Base-by-base conservation (phyloP, 306 rosid genomes). In the Cercis canadensis region DNA sequence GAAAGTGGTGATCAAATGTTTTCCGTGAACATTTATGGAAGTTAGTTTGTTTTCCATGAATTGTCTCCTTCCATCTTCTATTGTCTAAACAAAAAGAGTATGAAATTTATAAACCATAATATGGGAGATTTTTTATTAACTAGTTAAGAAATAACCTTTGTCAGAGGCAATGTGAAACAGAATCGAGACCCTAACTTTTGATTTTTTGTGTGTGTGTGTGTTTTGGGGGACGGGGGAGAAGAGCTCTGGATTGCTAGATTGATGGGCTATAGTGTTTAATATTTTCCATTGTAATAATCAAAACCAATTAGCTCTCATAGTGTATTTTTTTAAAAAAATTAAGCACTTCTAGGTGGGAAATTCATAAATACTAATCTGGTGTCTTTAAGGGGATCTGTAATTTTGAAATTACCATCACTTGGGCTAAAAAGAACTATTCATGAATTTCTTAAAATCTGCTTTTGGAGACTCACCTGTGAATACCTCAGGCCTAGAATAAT, bases 41-140 rank as follows among this genome's bases (percentile, higher is more conserved):
- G 9, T 62, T 62, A 37, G 19, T 1, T 62, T 62, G 37, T 19
- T 62, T 62, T 62, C 44, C 19, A 43, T 62, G 18, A 21, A 15
- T 36, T 29, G 46, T 59, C 47, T n/a, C 17, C 15, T 16, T 62
- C 16, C 19, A 12, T 15, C 36, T 39, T 19, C 10, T 17, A 32
- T 18, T 44, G 54, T 24, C 54, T 7, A 43, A 62, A 24, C 10
- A 24, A 15, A 6, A 7, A 29, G n/a, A n/a, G n/a, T n/a, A n/a
- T n/a, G n/a, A n/a, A n/a, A n/a, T n/a, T 13, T 44, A 29, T 12
- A 8, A 4, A 19, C 29, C 40, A 45, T 7, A 29, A 8, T 12
- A 29, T 16, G 5, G 31, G 5, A 18, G 41, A 44, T 45, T 14
- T 14, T 14, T 43, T 19, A 6, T 24, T 7, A 55, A 29, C 54